These are phyloP conservation scores for Aegilops umbellulata DNA, from an alignment of 176 grass and related monocot species.

Conservation along the genomic window DNA sequence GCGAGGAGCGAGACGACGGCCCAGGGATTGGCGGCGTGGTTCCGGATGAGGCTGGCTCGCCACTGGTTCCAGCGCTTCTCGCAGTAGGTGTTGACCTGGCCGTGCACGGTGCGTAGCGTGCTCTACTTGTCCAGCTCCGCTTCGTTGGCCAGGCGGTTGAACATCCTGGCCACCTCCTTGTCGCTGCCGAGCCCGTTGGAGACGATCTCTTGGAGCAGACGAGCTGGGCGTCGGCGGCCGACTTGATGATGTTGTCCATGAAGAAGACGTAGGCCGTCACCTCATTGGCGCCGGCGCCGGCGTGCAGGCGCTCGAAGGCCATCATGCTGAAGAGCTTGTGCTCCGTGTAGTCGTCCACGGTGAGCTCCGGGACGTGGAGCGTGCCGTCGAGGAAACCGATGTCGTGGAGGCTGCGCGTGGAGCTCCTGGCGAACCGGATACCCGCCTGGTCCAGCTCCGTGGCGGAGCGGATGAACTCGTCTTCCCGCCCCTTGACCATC, in stretches of 20 bases:
- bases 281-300: slow-evolving; percentile 45
- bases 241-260: slow-evolving; percentile 78
- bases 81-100: slow-evolving; percentile 11
- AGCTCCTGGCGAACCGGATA: too few species aligned
- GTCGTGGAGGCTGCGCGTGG: slow-evolving; percentile 32
- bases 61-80: slow-evolving; percentile 34
- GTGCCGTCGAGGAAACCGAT: slow-evolving; percentile 47
- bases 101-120: too few species aligned
- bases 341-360: slow-evolving; percentile 71
- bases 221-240: slow-evolving; percentile 1
- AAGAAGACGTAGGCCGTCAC: slow-evolving; percentile 79
- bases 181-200: too few species aligned
- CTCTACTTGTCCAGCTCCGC: too few species aligned
- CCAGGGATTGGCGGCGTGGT: slow-evolving; percentile 49
- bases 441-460: too few species aligned
- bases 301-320: slow-evolving; percentile 80
- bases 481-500: too few species aligned
- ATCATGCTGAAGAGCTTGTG: slow-evolving; percentile 74
- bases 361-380: slow-evolving; percentile 43
- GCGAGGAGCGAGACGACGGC: slow-evolving; percentile 1
- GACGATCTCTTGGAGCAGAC: not conserved
- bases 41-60: slow-evolving; percentile 31
- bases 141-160: too few species aligned
- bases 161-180: too few species aligned
- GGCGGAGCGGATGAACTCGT: too few species aligned